These are phyloP conservation scores for Aureobasidium subglaciale DNA, from an alignment of 2,329 filamentous ascomycete species.

Conservation along the genomic window DNA sequence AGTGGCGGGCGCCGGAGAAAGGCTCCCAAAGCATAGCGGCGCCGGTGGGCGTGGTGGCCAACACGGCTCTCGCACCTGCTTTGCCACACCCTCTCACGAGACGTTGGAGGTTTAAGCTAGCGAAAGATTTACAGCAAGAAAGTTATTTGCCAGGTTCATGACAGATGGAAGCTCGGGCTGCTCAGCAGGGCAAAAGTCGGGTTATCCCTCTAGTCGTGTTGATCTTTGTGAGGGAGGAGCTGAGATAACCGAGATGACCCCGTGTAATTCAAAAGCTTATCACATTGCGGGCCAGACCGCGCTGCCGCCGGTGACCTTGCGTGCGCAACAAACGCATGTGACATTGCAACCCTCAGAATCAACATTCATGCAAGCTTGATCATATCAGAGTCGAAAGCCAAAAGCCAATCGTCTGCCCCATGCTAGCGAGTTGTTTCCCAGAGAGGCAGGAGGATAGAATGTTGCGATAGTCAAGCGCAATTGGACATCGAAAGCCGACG, in stretches of 20 bases:
- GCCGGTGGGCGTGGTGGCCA: background rate
- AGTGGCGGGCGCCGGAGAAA: background rate
- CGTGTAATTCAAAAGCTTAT: conserved; percentile 3
- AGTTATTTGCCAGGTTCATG: background rate
- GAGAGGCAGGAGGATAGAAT: background rate
- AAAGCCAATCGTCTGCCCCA: background rate
- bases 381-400: background rate
- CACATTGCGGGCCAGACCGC: conserved; percentile 1
- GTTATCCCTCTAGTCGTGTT: background rate
- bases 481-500: background rate
- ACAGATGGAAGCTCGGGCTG: background rate
- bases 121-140: background rate
- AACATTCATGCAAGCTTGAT: background rate
- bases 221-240: background rate
- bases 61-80: background rate
- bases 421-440: background rate
- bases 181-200: background rate
- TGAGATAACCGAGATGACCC: conserved; percentile 4
- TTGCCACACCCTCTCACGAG: background rate
- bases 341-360: background rate
- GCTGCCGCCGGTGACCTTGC: background rate
- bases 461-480: background rate
- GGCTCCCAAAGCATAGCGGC: background rate
- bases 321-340: background rate
- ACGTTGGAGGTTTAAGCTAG: background rate